Evolutionary conservation across 441 rosid genomes (phyloP).

Genomic region (Pelargonium cotyledonis): DNA sequence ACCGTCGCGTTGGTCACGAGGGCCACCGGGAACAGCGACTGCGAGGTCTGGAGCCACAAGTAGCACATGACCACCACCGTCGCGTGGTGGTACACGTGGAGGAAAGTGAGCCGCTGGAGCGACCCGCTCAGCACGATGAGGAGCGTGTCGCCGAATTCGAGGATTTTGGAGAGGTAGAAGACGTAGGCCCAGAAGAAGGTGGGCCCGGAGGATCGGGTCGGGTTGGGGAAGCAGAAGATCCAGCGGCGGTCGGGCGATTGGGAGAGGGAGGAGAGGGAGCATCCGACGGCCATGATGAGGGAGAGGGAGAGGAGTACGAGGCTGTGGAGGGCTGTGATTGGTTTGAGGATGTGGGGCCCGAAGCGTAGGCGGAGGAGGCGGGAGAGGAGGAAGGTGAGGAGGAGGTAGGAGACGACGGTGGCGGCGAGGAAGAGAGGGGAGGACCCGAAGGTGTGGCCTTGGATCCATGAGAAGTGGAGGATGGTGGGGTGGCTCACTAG

Average conservation of each 20-base stretch:
- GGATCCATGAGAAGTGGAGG: slow-evolving; percentile 53
- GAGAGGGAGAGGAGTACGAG: slow-evolving; percentile 40
- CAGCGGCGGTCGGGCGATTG: slow-evolving; percentile 23
- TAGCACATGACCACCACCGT: slow-evolving; percentile 56
- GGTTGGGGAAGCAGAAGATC: slow-evolving; percentile 46
- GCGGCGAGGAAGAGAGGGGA: slow-evolving; percentile 41
- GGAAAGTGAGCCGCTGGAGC: slow-evolving; percentile 48
- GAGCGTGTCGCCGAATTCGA: slow-evolving; percentile 50
- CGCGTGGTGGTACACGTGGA: slow-evolving; percentile 67
- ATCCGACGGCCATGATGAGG: slow-evolving; percentile 50
- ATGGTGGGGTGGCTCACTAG: slow-evolving; percentile 60
- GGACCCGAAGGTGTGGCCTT: slow-evolving; percentile 57
- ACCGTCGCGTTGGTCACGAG: slow-evolving; percentile 45
- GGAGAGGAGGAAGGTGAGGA: slow-evolving; percentile 38
- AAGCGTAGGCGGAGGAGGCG: slow-evolving; percentile 26
- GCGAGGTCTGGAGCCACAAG: slow-evolving; percentile 40
- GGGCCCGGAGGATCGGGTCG: slow-evolving; percentile 37
- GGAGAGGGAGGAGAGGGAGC: slow-evolving; percentile 41
- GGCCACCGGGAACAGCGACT: slow-evolving; percentile 51
- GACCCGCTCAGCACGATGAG: slow-evolving; percentile 43
- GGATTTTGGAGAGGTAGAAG: slow-evolving; percentile 54
- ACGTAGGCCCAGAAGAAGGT: slow-evolving; percentile 64
- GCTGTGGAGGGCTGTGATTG: slow-evolving; percentile 58
- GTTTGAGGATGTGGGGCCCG: slow-evolving; percentile 37
- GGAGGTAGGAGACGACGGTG: slow-evolving; percentile 45